phyloP scores from a whole-genome alignment of 2,329 filamentous ascomycete genomes.

The Gremmenia infestans region DNA sequence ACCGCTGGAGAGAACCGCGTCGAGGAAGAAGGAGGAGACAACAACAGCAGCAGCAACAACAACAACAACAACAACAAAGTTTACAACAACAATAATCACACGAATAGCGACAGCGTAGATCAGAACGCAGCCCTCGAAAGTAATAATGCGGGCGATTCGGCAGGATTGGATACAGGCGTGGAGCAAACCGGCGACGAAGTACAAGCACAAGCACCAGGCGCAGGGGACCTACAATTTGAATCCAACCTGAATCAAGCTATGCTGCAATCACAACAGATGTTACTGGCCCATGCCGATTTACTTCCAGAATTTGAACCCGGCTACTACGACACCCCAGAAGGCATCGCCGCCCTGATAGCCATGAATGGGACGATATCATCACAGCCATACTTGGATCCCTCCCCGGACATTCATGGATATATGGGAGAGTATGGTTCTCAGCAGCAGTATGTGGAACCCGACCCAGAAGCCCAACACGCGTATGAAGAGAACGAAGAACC shows the following conservation, averaged over 20 bases:
- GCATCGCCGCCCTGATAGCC: not conserved
- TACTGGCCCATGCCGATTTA: not conserved
- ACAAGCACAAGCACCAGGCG: not conserved
- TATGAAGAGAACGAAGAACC: not conserved
- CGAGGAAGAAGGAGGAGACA: not conserved
- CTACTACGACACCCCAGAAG: not conserved
- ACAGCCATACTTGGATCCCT: conserved; percentile 15
- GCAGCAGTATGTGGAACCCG: not conserved
- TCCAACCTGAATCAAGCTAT: no score
- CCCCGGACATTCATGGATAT: conserved; percentile 10
- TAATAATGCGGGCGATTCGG: not conserved
- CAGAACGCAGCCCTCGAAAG: not conserved
- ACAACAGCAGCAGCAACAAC: no score
- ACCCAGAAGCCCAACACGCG: not conserved
- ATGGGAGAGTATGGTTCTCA: not conserved
- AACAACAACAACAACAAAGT: no score
- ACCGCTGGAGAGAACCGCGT: conserved; percentile 10
- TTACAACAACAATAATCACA: not conserved
- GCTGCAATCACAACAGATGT: no score
- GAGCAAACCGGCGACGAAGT: not conserved
- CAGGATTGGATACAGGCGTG: not conserved
- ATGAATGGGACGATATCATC: not conserved
- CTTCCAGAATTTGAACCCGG: not conserved
- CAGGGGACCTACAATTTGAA: not conserved
- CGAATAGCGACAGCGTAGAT: not conserved